A percentile compares a stretch with the other conserved stretches of the same genome.
phyloP scores from a whole-genome alignment of 1,139 yeast genomes.

The Kluyveromyces marxianus region DNA sequence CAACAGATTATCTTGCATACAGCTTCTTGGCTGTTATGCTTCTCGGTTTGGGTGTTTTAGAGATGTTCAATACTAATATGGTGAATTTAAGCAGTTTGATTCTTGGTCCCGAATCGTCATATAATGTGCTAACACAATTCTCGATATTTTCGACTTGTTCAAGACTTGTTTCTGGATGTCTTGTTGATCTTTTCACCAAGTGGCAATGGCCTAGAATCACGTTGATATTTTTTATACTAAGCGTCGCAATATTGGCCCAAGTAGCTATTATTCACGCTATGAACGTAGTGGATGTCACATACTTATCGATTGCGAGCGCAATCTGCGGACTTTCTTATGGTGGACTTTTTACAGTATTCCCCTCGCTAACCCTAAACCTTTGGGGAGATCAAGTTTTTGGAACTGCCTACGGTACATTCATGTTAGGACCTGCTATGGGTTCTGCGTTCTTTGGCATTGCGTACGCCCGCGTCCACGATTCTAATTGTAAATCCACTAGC shows the following conservation, averaged over 20 bases:
- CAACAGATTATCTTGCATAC: slow-evolving; percentile 61
- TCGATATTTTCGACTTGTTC: slow-evolving; percentile 53
- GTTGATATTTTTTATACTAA: slow-evolving; percentile 37
- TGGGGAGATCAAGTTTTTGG: slow-evolving; percentile 94
- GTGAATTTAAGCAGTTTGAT: slow-evolving; percentile 46
- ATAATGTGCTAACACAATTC: slow-evolving; percentile 41
- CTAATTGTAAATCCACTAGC: slow-evolving; percentile 16
- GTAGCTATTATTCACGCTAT: slow-evolving; percentile 19
- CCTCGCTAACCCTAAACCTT: slow-evolving; percentile 69
- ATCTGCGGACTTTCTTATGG: slow-evolving; percentile 74
- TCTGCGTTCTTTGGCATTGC: slow-evolving; percentile 61
- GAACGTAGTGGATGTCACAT: slow-evolving; percentile 9
- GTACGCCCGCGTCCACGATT: slow-evolving; percentile 64
- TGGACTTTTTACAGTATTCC: slow-evolving; percentile 74
- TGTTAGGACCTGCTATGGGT: slow-evolving; percentile 89
- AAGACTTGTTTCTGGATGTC: slow-evolving; percentile 58
- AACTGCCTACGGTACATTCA: slow-evolving; percentile 86
- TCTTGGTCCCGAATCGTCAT: slow-evolving; percentile 11
- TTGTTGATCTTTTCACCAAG: slow-evolving; percentile 47
- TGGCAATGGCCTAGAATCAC: slow-evolving; percentile 36
- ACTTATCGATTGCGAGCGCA: slow-evolving; percentile 38
- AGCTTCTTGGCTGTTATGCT: slow-evolving; percentile 55
- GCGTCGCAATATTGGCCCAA: slow-evolving; percentile 41
- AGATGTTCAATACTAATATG: slow-evolving; percentile 78
- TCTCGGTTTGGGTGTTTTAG: slow-evolving; percentile 76